A percentile compares a stretch with the other conserved stretches of the same genome.
These are phyloP conservation scores for Takashimella koratensis DNA, from an alignment of 1,284 basidiomycete genomes.

Conservation along the genomic window DNA sequence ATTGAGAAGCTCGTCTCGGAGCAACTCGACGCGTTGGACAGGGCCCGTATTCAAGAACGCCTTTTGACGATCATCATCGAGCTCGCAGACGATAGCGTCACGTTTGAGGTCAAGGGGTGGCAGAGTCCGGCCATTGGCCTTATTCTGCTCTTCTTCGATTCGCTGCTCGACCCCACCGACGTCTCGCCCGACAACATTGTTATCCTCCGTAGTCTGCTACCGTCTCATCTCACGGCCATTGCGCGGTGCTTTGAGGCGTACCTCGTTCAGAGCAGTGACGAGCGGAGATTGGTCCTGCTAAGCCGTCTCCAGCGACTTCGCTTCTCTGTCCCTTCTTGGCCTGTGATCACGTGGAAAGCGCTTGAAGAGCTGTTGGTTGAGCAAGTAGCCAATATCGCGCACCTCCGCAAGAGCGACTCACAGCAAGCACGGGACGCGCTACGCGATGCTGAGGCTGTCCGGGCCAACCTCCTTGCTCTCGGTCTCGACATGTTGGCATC, in stretches of 20 bases:
- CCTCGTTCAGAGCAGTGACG: slow-evolving; percentile 35
- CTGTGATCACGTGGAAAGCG: slow-evolving; percentile 33
- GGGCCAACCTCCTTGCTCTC: slow-evolving; percentile 24
- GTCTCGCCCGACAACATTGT: slow-evolving; percentile 26
- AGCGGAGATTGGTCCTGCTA: slow-evolving; percentile 26
- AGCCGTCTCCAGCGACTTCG: slow-evolving; percentile 21
- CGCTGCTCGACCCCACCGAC: slow-evolving; percentile 19
- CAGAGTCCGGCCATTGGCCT: slow-evolving; percentile 24
- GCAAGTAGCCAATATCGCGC: slow-evolving; percentile 20
- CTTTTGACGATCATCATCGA: slow-evolving; percentile 34
- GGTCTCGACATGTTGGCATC: slow-evolving; percentile 37
- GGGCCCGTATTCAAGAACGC: slow-evolving; percentile 21
- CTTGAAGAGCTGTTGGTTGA: slow-evolving; percentile 36
- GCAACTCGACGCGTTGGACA: slow-evolving; percentile 9
- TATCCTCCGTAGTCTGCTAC: slow-evolving; percentile 23
- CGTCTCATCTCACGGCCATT: slow-evolving; percentile 29
- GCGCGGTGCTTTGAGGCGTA: slow-evolving; percentile 37
- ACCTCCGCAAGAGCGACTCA: slow-evolving; percentile 12
- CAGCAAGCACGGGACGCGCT: slow-evolving; percentile 22
- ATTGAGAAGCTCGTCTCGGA: slow-evolving; percentile 23
- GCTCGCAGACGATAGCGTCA: slow-evolving; percentile 27
- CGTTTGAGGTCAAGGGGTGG: slow-evolving; percentile 21
- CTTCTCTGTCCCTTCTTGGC: slow-evolving; percentile 27
- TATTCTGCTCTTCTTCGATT: slow-evolving; percentile 30
- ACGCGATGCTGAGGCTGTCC: slow-evolving; percentile 28